Conservation (phyloP, 148 eudicot species). For the Chenopodium quinoa region DNA sequence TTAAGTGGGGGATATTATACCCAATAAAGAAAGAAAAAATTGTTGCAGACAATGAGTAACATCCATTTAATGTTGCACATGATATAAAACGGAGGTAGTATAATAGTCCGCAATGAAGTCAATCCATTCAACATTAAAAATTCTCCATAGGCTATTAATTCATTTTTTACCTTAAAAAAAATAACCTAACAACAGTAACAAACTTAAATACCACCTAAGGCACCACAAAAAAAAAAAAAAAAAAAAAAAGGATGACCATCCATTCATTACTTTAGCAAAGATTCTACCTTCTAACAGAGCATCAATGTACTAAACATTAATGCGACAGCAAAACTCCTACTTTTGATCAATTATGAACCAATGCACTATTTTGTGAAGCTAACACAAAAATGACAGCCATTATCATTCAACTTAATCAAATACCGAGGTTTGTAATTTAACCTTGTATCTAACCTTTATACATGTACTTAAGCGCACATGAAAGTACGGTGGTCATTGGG, state of each 20-base stretch:
- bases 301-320: not conserved
- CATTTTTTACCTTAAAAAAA: too few relatives aligned
- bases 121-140: too few relatives aligned
- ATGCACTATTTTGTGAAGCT: not conserved
- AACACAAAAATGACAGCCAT: not conserved
- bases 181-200: not conserved
- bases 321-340: not conserved
- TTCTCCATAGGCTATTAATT: too few relatives aligned
- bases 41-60: too few relatives aligned
- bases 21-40: too few relatives aligned
- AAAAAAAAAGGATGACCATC: not conserved
- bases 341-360: too few relatives aligned
- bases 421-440: not conserved
- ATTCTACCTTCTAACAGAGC: not conserved
- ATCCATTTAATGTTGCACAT: too few relatives aligned
- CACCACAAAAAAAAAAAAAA: not conserved
- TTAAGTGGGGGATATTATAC: too few relatives aligned
- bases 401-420: not conserved
- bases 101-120: too few relatives aligned
- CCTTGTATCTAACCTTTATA: not conserved
- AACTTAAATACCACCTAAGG: not conserved
- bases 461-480: too few relatives aligned
- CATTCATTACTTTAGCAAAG: not conserved
- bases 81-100: too few relatives aligned
- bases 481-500: too few relatives aligned